Conservation (phyloP, 768 basidiomycete species). For the Psilocybe azurescens region DNA sequence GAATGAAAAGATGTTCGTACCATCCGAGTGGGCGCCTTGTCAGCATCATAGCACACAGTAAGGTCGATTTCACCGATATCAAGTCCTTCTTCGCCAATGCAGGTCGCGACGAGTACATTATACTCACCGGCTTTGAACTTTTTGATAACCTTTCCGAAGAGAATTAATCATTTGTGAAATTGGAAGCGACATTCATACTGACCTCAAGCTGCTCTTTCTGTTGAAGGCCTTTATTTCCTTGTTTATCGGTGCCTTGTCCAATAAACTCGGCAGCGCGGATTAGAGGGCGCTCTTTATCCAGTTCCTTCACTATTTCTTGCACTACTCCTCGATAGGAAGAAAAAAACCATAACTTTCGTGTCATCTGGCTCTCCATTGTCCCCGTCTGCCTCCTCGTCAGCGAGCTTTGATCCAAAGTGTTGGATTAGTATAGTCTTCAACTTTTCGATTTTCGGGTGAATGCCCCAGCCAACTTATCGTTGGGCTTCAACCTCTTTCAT, state of each 20-base stretch:
- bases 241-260: constrained; percentile 86
- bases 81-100: constrained; percentile 96
- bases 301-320: constrained; percentile 84
- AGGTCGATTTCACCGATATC: constrained; percentile 98
- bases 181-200: constrained; percentile 19
- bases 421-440: constrained; percentile 75
- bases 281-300: constrained; percentile 79
- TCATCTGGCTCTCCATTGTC: constrained; percentile 41
- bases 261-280: constrained; percentile 87
- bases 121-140: constrained; percentile 87
- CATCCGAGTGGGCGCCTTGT: constrained; percentile 96
- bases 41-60: constrained; percentile 95
- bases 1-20: constrained; percentile 48
- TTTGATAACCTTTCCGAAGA: constrained; percentile 67
- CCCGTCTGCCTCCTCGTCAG: constrained; percentile 39
- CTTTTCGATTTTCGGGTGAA: constrained; percentile 94
- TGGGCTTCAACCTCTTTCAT: constrained; percentile 72
- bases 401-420: constrained; percentile 69
- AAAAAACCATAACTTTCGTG: constrained; percentile 93
- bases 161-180: constrained; percentile 16
- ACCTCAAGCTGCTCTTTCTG: constrained; percentile 95
- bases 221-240: constrained; percentile 84
- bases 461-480: constrained; percentile 54
- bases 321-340: constrained; percentile 89
- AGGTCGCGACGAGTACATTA: constrained; percentile 95